phyloP scores from a whole-genome alignment of 2,329 filamentous ascomycete species.

The Stagonosporopsis rhizophila region DNA sequence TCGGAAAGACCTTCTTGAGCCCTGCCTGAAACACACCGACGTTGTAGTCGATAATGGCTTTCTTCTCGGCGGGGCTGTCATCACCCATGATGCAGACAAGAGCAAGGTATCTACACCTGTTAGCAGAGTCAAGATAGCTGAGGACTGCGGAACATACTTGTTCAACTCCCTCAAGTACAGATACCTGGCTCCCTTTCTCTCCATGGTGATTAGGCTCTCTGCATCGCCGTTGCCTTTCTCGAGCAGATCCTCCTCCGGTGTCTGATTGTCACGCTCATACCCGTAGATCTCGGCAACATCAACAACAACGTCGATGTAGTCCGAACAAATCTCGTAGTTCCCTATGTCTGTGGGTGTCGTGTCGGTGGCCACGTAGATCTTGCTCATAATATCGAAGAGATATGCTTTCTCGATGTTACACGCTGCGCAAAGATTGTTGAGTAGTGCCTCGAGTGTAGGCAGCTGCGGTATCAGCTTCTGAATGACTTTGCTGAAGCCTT shows the following conservation, averaged over 20 bases:
- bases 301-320: constrained; percentile 98
- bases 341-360: constrained; percentile 92
- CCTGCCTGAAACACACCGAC: constrained; percentile 82
- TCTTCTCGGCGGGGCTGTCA: constrained; percentile 79
- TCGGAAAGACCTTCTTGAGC: constrained; percentile 76
- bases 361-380: constrained; percentile 98
- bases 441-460: constrained; percentile 88
- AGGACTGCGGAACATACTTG: constrained; percentile 57
- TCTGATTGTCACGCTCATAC: constrained; percentile 60
- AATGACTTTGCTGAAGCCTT: constrained; percentile 97
- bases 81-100: constrained; percentile 88
- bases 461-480: constrained; percentile 96
- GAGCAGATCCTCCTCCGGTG: constrained; percentile 37
- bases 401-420: constrained; percentile 98
- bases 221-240: constrained; percentile 60
- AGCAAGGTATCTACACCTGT: constrained; percentile 69
- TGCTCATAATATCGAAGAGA: constrained; percentile 95
- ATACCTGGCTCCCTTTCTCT: constrained; percentile 64
- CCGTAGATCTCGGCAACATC: constrained; percentile 97
- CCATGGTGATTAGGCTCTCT: constrained; percentile 68
- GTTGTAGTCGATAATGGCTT: constrained; percentile 86
- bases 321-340: constrained; percentile 97
- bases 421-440: constrained; percentile 91
- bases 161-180: constrained; percentile 73
- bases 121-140: not conserved